A percentile compares a stretch with the other conserved stretches of the same genome.
These are phyloP conservation scores for Pichia ethanolica DNA, from an alignment of 805 yeast genomes.

Conservation along the genomic window DNA sequence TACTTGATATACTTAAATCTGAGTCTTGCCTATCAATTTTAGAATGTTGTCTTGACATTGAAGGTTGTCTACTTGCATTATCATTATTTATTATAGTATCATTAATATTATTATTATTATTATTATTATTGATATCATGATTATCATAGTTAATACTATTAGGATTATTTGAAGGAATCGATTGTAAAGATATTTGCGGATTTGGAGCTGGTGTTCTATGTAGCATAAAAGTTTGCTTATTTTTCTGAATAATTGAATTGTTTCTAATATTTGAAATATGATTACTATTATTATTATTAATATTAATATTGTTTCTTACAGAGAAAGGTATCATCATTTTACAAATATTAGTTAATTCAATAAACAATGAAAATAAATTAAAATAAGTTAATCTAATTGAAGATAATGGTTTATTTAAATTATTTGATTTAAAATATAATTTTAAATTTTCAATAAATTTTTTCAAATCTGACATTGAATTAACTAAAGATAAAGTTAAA, in stretches of 20 bases:
- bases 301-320: neutral
- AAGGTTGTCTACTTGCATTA: neutral
- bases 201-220: slow-evolving; percentile 1
- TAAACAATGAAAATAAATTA: slow-evolving; percentile 22
- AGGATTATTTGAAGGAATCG: neutral
- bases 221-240: neutral
- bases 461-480: slow-evolving; percentile 19
- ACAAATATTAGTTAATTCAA: slow-evolving; percentile 22
- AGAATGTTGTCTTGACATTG: slow-evolving; percentile 6
- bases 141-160: too few species aligned
- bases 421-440: slow-evolving; percentile 7
- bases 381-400: slow-evolving; percentile 23
- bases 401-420: neutral
- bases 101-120: too few species aligned
- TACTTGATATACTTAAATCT: slow-evolving; percentile 18
- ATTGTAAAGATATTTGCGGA: slow-evolving; percentile 2
- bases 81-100: too few species aligned
- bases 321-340: slow-evolving; percentile 20
- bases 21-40: slow-evolving; percentile 26
- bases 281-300: too few species aligned
- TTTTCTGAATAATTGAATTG: neutral
- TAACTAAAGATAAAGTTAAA: slow-evolving; percentile 14
- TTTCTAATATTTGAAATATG: neutral
- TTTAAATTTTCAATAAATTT: slow-evolving; percentile 13
- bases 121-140: too few species aligned